A percentile compares a stretch with the other conserved stretches of the same genome.
These are phyloP conservation scores for Phlebopus sp. DNA, from an alignment of 1,284 basidiomycete species.

Conservation along the genomic window DNA sequence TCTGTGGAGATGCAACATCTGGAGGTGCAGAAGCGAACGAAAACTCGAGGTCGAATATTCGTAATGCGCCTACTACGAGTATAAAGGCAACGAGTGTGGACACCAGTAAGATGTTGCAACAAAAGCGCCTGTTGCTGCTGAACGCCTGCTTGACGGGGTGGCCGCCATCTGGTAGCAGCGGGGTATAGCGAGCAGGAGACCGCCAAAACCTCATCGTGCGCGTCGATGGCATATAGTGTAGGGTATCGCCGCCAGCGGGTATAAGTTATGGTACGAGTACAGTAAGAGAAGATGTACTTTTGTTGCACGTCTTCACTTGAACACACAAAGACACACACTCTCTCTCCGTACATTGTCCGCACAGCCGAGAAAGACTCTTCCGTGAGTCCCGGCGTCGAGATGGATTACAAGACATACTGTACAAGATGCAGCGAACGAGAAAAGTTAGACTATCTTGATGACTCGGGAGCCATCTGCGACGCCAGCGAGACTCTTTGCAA, in stretches of 20 bases:
- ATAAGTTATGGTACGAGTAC: neutral
- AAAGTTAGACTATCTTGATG: conserved; percentile 64
- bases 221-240: neutral
- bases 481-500: conserved; percentile 65
- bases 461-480: conserved; percentile 75
- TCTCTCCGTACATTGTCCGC: too few relatives aligned
- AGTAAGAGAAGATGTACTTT: neutral
- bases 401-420: too few relatives aligned
- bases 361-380: too few relatives aligned
- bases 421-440: too few relatives aligned
- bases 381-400: too few relatives aligned
- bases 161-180: conserved; percentile 6
- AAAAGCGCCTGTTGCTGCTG: conserved; percentile 7
- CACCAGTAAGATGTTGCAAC: conserved; percentile 11
- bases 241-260: conserved; percentile 11
- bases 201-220: conserved; percentile 22
- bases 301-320: too few relatives aligned
- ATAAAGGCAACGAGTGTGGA: conserved; percentile 5
- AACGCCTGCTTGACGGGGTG: conserved; percentile 6
- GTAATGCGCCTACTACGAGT: conserved; percentile 7
- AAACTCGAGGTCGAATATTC: conserved; percentile 11
- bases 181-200: conserved; percentile 11
- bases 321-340: too few relatives aligned
- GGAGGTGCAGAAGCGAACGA: conserved; percentile 5
- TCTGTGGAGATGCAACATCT: conserved; percentile 3